Percentiles rank a stretch among this genome's conserved stretches.
phyloP scores from a whole-genome alignment of 1,139 yeast species.

The Lodderomyces elongisporus region DNA sequence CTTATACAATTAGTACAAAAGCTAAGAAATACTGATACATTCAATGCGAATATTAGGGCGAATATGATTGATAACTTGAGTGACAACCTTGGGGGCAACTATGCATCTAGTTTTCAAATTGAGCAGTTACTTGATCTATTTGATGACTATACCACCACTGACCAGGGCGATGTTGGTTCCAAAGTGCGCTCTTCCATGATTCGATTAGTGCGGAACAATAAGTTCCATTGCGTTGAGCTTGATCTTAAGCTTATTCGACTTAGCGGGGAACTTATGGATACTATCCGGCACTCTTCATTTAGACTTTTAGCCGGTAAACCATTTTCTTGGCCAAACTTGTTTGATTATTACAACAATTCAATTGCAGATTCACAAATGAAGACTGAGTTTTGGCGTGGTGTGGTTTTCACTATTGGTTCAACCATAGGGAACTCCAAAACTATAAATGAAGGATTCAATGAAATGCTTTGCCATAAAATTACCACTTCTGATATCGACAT shows the following conservation, averaged over 20 bases:
- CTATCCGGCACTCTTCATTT: constrained; percentile 25
- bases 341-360: constrained; percentile 15
- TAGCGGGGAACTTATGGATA: constrained; percentile 38
- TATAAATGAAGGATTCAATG: constrained; percentile 39
- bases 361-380: constrained; percentile 3
- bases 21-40: constrained; percentile 14
- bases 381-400: constrained; percentile 52
- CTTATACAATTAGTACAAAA: constrained; percentile 14
- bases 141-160: constrained; percentile 63
- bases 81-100: constrained; percentile 12
- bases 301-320: constrained; percentile 2
- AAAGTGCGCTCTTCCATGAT: constrained; percentile 53
- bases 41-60: constrained; percentile 26
- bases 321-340: constrained; percentile 24
- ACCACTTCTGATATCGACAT: constrained; percentile 11
- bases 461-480: constrained; percentile 34
- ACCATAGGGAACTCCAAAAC: constrained; percentile 47
- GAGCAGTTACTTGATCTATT: constrained; percentile 21
- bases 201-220: constrained; percentile 17
- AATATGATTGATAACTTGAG: constrained; percentile 20
- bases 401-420: constrained; percentile 57
- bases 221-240: constrained; percentile 9
- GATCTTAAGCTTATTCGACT: constrained; percentile 45
- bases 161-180: constrained; percentile 78
- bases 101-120: constrained; percentile 48